Conservation (phyloP, 2,329 filamentous ascomycete species). For the Verruconis gallopava region DNA sequence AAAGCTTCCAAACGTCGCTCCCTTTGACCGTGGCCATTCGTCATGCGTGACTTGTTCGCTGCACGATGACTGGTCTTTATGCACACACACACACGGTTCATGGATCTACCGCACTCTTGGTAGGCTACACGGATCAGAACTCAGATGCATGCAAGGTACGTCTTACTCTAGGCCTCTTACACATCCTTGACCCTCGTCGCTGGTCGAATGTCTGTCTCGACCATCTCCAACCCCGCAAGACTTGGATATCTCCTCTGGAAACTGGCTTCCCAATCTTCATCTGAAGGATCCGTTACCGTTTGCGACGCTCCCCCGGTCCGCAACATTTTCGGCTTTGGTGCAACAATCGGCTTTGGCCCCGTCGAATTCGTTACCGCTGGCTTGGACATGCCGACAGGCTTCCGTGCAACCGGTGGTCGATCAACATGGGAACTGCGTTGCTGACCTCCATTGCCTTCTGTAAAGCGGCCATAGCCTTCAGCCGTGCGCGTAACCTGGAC, state of each 20-base stretch:
- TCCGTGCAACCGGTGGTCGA: constrained; percentile 6
- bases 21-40: too few species aligned
- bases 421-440: too few species aligned
- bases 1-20: too few species aligned
- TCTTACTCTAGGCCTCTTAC: too few species aligned
- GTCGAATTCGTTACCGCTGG: constrained; percentile 5
- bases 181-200: constrained; percentile 6
- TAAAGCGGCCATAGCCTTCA: constrained; percentile 81
- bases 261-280: constrained; percentile 52
- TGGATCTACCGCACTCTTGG: too few species aligned
- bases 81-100: too few species aligned
- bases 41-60: too few species aligned
- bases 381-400: constrained; percentile 7
- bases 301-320: constrained; percentile 6
- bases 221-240: constrained; percentile 73
- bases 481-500: constrained; percentile 53
- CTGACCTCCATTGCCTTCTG: too few species aligned
- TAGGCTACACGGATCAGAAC: too few species aligned
- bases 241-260: constrained; percentile 84
- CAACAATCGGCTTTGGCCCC: constrained; percentile 37
- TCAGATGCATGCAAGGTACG: too few species aligned
- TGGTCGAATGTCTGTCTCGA: constrained; percentile 47
- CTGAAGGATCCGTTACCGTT: constrained; percentile 5
- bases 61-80: too few species aligned
- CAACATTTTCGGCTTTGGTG: constrained; percentile 25